A percentile compares a stretch with the other conserved stretches of the same genome.
phyloP scores from a whole-genome alignment of 2,329 filamentous ascomycete species.

The Ustilaginoidea virens region DNA sequence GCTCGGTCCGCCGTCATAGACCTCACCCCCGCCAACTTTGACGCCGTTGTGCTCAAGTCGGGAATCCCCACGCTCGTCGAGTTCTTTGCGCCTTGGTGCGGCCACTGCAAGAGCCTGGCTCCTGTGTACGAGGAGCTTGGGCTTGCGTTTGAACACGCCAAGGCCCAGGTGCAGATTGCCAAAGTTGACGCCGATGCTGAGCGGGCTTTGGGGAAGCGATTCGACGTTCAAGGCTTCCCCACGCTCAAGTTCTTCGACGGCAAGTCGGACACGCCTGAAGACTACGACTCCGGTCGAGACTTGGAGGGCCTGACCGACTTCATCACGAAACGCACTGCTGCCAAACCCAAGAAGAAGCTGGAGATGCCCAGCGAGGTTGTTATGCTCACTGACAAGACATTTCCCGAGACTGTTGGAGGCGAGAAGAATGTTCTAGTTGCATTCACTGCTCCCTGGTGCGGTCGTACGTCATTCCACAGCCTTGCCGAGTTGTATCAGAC shows the following conservation, averaged over 20 bases:
- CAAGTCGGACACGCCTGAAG: constrained; percentile 68
- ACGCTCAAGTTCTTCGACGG: constrained; percentile 97
- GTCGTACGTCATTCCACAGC: constrained; percentile 49
- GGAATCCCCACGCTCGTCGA: constrained; percentile 93
- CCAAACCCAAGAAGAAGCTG: constrained; percentile 64
- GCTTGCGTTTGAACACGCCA: constrained; percentile 52
- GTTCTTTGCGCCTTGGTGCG: constrained; percentile 98
- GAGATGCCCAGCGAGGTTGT: constrained; percentile 60
- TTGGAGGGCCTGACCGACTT: constrained; percentile 72
- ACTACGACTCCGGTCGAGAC: constrained; percentile 79
- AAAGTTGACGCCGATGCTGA: constrained; percentile 94
- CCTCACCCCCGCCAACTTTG: constrained; percentile 81
- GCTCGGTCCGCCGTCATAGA: constrained; percentile 79
- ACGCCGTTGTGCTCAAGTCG: constrained; percentile 73
- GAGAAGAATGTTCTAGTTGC: constrained; percentile 88
- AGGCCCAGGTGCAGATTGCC: constrained; percentile 65
- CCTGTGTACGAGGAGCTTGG: constrained; percentile 90
- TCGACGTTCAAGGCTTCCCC: constrained; percentile 85
- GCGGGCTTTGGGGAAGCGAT: constrained; percentile 68
- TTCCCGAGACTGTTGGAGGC: constrained; percentile 61
- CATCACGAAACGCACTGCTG: constrained; percentile 72
- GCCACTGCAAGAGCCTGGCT: constrained; percentile 95
- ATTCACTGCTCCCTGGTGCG: constrained; percentile 97
- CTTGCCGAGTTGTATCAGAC: background rate
- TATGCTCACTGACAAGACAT: constrained; percentile 66